Evolutionary conservation across 345 rosid genomes (phyloP), one percentile per base, ranked within the genome.

Genomic region (Raphanus raphanistrum): DNA sequence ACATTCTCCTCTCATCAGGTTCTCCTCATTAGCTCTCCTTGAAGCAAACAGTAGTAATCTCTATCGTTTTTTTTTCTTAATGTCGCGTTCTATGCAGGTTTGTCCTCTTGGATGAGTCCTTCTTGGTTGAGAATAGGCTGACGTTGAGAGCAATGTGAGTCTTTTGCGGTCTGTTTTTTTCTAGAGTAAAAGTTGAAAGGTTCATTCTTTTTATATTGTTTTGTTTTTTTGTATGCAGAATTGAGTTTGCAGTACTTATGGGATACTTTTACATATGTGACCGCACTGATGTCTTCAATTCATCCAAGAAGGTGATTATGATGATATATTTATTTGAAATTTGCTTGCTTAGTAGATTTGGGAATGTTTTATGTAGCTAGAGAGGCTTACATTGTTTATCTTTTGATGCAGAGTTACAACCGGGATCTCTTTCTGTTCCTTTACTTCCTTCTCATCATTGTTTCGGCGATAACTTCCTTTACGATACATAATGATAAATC

Each of bases 341-440:
- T 9, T 70, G 68, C 63, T 9, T 70, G 68, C 63, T 63, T 61
- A 1, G 1, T 74, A 62, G 32, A 33, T 59, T 41, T 5, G 2
- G 63, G 55, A 36, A 4, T 43, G 29, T 43, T 45, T 66, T 71
- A 71, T 52, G 4, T 38, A 66, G 64, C 28, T 52, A 38, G n/a
- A 43, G 35, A 80, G 45, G 58, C 45, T 72, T 64, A 6, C 72
- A 6, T 69, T 72, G 21, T 63, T 15, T 68, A 55, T 83, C 15
- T 72, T 58, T 79, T 79, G 72, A 8, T 85, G 83, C 99, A 95
- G 99, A 90, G 74, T 79, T 95, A 88, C 85, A 90, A 88, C 72
- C 89, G 97, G 76, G 98, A 94, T 85, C 87, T 94, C 78, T 94
- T 94, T 87, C 76, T 85, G 83, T 94, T 94, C 85, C 90, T 94